Conservation (phyloP, 1,284 basidiomycete genomes). For the Athelia sp. region DNA sequence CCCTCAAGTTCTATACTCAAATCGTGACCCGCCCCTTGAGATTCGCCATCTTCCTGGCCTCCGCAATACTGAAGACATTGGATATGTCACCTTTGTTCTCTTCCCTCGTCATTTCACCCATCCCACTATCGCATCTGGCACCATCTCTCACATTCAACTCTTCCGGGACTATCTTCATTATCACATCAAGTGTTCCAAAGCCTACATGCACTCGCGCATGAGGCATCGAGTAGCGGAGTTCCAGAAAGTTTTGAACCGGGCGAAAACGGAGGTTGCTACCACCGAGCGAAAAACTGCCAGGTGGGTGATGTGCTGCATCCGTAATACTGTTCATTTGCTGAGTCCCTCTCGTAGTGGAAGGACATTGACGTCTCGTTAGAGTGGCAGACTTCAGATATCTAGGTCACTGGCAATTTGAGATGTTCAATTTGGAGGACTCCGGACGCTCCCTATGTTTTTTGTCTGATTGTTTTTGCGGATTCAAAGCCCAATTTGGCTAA, state of each 20-base stretch:
- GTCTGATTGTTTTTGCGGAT: no score
- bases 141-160: conserved; percentile 94
- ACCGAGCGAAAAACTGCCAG: conserved; percentile 91
- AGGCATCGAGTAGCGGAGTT: conserved; percentile 93
- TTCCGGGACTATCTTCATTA: conserved; percentile 99
- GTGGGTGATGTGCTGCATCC: conserved; percentile 33
- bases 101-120: conserved; percentile 95
- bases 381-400: no score
- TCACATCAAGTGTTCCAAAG: conserved; percentile 99
- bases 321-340: no score
- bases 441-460: no score
- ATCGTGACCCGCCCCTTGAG: conserved; percentile 93
- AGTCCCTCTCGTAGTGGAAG: no score
- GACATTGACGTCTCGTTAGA: no score
- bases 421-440: no score
- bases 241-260: conserved; percentile 95
- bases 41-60: conserved; percentile 85
- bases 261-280: conserved; percentile 89
- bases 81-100: conserved; percentile 98
- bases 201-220: conserved; percentile 99
- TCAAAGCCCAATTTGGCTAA: no score
- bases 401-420: no score
- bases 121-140: conserved; percentile 67
- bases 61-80: conserved; percentile 84
- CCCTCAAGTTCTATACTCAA: conserved; percentile 97